Percentiles rank a stretch among this genome's conserved stretches.
phyloP scores from a whole-genome alignment of 495 filamentous ascomycete species.

The Mytilinidion resinicola region DNA sequence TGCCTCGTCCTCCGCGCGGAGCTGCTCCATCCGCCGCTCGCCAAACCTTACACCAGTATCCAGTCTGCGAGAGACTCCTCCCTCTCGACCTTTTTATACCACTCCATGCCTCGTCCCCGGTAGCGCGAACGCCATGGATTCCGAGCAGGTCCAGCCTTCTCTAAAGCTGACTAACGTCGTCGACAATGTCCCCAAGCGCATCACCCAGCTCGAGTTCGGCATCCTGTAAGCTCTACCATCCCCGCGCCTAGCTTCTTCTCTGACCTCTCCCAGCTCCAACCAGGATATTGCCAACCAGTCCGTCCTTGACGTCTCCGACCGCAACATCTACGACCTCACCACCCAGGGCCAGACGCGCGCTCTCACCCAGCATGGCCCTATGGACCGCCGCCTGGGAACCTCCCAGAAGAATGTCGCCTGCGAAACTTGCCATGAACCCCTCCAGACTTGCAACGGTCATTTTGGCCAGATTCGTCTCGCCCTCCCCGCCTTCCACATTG shows the following conservation, averaged over 20 bases:
- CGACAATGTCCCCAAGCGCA: constrained; percentile 78
- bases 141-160: not conserved
- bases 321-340: constrained; percentile 81
- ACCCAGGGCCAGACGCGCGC: constrained; percentile 43
- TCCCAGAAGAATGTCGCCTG: constrained; percentile 69
- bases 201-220: constrained; percentile 90
- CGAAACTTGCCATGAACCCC: constrained; percentile 69
- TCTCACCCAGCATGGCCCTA: constrained; percentile 70
- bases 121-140: not conserved
- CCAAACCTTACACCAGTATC: not conserved
- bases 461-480: constrained; percentile 88
- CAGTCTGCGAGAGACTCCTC: not conserved
- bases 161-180: constrained; percentile 53
- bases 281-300: constrained; percentile 92
- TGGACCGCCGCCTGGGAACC: constrained; percentile 85
- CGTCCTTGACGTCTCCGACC: constrained; percentile 84
- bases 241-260: not conserved
- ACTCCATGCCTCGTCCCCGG: not conserved
- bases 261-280: constrained; percentile 55
- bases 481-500: constrained; percentile 88
- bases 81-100: not conserved
- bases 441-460: constrained; percentile 84
- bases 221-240: constrained; percentile 56
- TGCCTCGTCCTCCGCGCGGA: no score
- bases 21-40: no score